Evolutionary conservation across 495 filamentous ascomycete species (phyloP).

Genomic region (Eremomyces bilateralis): DNA sequence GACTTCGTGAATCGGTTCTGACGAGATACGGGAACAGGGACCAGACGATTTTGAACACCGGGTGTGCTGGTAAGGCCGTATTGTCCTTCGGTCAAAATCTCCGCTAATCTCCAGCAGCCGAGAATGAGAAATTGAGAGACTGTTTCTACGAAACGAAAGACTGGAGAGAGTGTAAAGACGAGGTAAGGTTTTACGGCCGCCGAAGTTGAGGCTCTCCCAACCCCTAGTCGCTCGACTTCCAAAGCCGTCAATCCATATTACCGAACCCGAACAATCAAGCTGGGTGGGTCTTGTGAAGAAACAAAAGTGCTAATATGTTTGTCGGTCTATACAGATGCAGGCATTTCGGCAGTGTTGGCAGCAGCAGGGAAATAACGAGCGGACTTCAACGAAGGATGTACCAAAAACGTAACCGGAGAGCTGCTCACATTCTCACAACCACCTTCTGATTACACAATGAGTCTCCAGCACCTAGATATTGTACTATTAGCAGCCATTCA

Average conservation of each 20-base stretch:
- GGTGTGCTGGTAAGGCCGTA: conserved; percentile 48
- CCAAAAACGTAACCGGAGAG: no score
- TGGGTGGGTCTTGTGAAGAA: no score
- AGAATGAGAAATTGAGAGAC: conserved; percentile 80
- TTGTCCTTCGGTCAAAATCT: background rate
- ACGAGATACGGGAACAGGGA: conserved; percentile 36
- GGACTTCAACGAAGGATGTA: conserved; percentile 54
- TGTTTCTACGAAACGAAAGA: conserved; percentile 95
- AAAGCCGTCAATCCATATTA: conserved; percentile 2
- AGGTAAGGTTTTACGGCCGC: conserved; percentile 50
- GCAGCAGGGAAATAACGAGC: conserved; percentile 62
- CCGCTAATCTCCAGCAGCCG: conserved; percentile 28
- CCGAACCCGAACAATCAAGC: no score
- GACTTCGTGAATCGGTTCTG: conserved; percentile 6
- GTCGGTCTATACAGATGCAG: conserved; percentile 54
- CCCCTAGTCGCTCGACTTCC: background rate
- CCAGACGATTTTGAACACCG: conserved; percentile 92
- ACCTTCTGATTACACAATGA: no score
- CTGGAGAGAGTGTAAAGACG: conserved; percentile 73
- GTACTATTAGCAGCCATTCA: no score
- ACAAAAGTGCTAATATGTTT: no score
- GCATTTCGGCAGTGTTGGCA: conserved; percentile 87
- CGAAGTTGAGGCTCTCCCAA: background rate
- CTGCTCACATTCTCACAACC: no score
- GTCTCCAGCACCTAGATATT: no score